These are phyloP conservation scores for Taxawa tesnikishii DNA, from an alignment of 2,329 filamentous ascomycete genomes.

Conservation along the genomic window DNA sequence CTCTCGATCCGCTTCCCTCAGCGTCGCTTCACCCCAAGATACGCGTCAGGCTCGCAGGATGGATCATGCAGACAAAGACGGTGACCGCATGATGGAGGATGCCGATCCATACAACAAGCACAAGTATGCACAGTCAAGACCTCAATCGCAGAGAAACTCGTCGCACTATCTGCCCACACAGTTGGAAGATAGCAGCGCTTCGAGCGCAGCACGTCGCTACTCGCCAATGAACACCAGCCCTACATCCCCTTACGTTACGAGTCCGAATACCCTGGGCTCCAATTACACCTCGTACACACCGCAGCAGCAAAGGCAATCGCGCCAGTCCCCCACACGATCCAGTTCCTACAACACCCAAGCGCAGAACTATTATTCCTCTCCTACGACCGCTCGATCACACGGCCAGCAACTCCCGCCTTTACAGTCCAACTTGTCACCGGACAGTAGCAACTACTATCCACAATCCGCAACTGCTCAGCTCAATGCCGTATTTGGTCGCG, in stretches of 20 bases:
- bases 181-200: conserved; percentile 43
- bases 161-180: conserved; percentile 50
- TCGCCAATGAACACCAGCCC: conserved; percentile 93
- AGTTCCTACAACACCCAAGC: conserved; percentile 41
- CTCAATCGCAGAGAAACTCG: conserved; percentile 58
- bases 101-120: conserved; percentile 73
- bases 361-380: conserved; percentile 47
- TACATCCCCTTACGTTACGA: conserved; percentile 59
- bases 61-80: conserved; percentile 28
- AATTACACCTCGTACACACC: conserved; percentile 22
- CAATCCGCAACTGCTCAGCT: conserved; percentile 57
- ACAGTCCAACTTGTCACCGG: conserved; percentile 52
- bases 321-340: conserved; percentile 67
- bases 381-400: conserved; percentile 28
- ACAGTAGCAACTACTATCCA: conserved; percentile 55
- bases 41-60: conserved; percentile 10
- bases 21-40: conserved; percentile 17
- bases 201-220: conserved; percentile 78
- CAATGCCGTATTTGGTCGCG: conserved; percentile 51
- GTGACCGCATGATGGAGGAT: conserved; percentile 63
- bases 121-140: conserved; percentile 59
- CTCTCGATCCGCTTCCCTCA: conserved; percentile 24
- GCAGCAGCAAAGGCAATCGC: conserved; percentile 30
- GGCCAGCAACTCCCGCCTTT: conserved; percentile 65
- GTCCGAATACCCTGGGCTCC: conserved; percentile 22